Evolutionary conservation across 345 rosid genomes (phyloP).

Genomic region (Citrus reticulata): DNA sequence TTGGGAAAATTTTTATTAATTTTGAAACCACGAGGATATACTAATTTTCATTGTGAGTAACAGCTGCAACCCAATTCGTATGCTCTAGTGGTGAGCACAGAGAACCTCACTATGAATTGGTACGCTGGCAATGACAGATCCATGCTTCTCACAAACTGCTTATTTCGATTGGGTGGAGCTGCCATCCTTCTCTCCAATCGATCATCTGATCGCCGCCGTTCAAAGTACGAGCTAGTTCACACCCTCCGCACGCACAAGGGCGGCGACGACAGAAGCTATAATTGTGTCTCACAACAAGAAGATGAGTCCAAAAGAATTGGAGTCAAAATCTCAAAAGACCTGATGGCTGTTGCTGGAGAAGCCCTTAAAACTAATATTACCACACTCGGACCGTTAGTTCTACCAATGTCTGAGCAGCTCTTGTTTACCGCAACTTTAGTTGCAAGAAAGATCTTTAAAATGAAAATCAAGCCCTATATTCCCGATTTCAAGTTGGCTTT

Average conservation of each 20-base stretch:
- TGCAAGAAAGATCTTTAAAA: conserved; percentile 38
- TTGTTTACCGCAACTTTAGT: conserved; percentile 36
- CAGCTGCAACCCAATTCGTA: conserved; percentile 47
- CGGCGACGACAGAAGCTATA: conserved; percentile 42
- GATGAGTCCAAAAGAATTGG: conserved; percentile 39
- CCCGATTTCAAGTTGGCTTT: conserved; percentile 73
- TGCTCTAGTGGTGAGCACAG: conserved; percentile 58
- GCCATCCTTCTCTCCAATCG: conserved; percentile 54
- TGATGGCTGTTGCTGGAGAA: conserved; percentile 55
- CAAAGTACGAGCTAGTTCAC: conserved; percentile 55
- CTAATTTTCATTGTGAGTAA: background rate
- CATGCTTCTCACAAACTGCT: conserved; percentile 57
- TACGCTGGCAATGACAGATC: conserved; percentile 50
- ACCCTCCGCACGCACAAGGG: conserved; percentile 62
- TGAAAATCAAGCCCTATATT: conserved; percentile 46
- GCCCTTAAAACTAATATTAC: conserved; percentile 62
- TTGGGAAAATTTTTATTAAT: too few relatives aligned
- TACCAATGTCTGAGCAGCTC: conserved; percentile 60
- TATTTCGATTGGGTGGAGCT: conserved; percentile 51
- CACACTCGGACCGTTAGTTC: conserved; percentile 63
- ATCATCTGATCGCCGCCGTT: conserved; percentile 28
- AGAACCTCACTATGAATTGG: conserved; percentile 45
- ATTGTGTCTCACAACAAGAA: conserved; percentile 51
- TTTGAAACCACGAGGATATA: background rate
- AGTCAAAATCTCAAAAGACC: conserved; percentile 53